These are phyloP conservation scores for Bacidia gigantensis DNA, from an alignment of 495 filamentous ascomycete species.

Conservation along the genomic window DNA sequence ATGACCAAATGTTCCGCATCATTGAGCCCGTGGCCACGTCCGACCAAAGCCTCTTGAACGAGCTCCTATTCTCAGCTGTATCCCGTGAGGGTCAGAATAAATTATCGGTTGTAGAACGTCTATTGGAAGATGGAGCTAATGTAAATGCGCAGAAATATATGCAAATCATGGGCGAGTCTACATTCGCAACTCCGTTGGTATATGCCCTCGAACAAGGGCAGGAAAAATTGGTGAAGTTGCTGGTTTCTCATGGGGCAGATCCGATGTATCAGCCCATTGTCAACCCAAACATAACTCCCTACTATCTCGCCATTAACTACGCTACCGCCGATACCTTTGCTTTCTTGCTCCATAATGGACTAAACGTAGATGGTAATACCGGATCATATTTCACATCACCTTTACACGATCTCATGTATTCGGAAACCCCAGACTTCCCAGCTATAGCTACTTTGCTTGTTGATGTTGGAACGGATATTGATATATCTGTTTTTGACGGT, in stretches of 20 bases:
- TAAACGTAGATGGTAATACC: not conserved
- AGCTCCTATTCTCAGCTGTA: not conserved
- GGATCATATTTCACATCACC: not conserved
- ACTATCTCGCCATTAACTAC: not conserved
- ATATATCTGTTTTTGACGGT: not conserved
- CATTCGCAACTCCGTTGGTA: constrained; percentile 22
- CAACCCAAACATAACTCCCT: not conserved
- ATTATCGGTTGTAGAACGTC: constrained; percentile 6
- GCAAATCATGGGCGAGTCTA: too few species aligned
- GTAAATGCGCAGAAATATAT: constrained; percentile 7
- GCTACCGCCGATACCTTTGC: not conserved
- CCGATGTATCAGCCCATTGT: not conserved
- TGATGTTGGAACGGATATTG: not conserved
- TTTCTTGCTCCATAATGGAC: not conserved
- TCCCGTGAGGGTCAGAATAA: not conserved
- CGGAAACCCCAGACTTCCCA: not conserved
- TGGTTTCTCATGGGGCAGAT: constrained; percentile 17
- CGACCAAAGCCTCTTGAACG: not conserved
- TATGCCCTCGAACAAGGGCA: constrained; percentile 9
- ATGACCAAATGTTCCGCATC: not conserved
- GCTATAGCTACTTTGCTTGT: not conserved
- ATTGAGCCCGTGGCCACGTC: not conserved
- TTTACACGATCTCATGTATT: too few species aligned
- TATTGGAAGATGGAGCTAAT: constrained; percentile 18
- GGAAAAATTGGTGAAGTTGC: constrained; percentile 6